These are phyloP conservation scores for Globisporangium paroecandrum DNA, from an alignment of 352 stramenopile species.

Conservation along the genomic window DNA sequence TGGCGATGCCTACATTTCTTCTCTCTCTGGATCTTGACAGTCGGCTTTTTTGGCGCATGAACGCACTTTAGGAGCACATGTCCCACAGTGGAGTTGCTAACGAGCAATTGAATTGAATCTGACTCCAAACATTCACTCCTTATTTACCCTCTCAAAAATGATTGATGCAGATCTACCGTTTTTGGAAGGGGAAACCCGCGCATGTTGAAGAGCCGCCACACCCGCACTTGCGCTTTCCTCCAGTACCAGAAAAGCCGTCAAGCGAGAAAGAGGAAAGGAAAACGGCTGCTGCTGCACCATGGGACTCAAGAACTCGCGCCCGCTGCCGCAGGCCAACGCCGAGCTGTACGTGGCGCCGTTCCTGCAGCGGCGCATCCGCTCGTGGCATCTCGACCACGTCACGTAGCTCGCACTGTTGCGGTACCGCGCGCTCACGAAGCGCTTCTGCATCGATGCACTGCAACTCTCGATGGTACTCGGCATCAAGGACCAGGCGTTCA, in stretches of 20 bases:
- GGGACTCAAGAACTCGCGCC: constrained; percentile 58
- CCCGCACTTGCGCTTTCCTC: background rate
- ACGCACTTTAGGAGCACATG: background rate
- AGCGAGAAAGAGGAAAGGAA: background rate
- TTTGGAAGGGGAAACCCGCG: background rate
- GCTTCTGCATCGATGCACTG: constrained; percentile 55
- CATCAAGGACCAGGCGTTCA: constrained; percentile 44
- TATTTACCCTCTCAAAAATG: background rate
- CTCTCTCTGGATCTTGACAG: constrained; percentile 7
- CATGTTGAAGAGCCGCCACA: constrained; percentile 4
- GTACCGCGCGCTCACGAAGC: constrained; percentile 51
- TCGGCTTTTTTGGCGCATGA: background rate
- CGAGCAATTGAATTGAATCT: background rate
- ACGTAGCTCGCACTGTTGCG: constrained; percentile 40
- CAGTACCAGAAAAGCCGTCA: background rate
- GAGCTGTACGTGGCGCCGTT: constrained; percentile 47
- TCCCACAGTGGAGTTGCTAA: background rate
- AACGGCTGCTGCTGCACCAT: constrained; percentile 17
- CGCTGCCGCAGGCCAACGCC: constrained; percentile 34
- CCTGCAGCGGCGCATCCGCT: constrained; percentile 48
- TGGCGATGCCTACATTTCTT: background rate
- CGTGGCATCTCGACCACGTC: constrained; percentile 59
- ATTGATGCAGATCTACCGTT: background rate
- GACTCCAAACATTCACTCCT: background rate
- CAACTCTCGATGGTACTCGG: constrained; percentile 47